Evolutionary conservation across 2,329 filamentous ascomycete genomes (phyloP), one percentile per base, ranked within the genome.

Genomic region (Thelonectria blattea): DNA sequence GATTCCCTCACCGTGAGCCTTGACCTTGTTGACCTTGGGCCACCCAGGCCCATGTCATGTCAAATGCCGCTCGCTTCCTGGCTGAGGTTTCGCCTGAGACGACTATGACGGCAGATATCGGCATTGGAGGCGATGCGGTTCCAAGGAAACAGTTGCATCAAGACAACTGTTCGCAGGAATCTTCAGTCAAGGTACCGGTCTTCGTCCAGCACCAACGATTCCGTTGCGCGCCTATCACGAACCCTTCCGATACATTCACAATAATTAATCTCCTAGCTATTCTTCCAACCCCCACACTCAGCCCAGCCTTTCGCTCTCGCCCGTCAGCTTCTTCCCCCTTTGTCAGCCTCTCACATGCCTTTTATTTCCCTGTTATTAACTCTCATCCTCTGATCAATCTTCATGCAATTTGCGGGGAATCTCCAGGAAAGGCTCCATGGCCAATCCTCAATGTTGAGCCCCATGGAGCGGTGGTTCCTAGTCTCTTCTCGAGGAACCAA

Each of bases 201-300:
- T 43, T 20, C 41, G 24, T 32, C 12, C 15, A 9, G 22, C 24
- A 12, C 45, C 22, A 15, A 27, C n/a, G 2, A 14, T 12, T 43
- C 45, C 20, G 27, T 66, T 53, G 63, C 53, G 65, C 63, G 27
- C 65, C 65, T 66, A 65, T 64, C 58, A 57, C 56, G 55, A 48
- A 37, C 47, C 34, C 51, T 61, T 30, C 57, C 55, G 47, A 45
- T 39, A 48, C 43, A 55, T 30, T 37, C 2, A 30, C 34, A 30
- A 22, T 22, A 51, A 51, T 42, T 18, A 24, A 18, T 27, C 20
- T 15, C 42, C 30, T 32, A 32, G 14, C 3, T 15, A 37, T 37
- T 37, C 34, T 10, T 17, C 24, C 50, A 39, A 18, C 37, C 5
- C 22, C 11, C n/a, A 27, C 49, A 11, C 22, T 15, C 34, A 37